Percentiles rank a stretch among this genome's conserved stretches.
These are phyloP conservation scores for Gastrolobium bilobum DNA, from an alignment of 306 rosid genomes.

Conservation along the genomic window DNA sequence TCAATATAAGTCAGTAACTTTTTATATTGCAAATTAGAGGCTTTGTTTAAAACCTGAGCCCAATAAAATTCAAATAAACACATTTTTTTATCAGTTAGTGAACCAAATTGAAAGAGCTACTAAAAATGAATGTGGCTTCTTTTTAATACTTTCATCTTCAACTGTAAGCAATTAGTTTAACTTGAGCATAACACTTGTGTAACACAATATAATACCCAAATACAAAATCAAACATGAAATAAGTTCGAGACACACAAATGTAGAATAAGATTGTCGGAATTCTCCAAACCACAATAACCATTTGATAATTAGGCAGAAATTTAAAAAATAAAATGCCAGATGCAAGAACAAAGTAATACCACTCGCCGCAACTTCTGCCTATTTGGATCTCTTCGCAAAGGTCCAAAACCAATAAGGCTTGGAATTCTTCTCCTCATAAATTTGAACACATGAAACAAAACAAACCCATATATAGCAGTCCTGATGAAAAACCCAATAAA, in stretches of 20 bases:
- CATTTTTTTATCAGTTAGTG: constrained; percentile 10
- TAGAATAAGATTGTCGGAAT: constrained; percentile 14
- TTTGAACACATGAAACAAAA: constrained; percentile 65
- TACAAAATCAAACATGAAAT: constrained; percentile 37
- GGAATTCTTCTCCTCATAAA: constrained; percentile 67
- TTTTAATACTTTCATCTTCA: constrained; percentile 11
- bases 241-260: constrained; percentile 4
- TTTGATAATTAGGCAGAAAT: constrained; percentile 29
- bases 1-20: background rate
- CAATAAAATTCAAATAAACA: constrained; percentile 11
- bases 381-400: constrained; percentile 79
- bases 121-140: constrained; percentile 11
- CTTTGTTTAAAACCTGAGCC: background rate
- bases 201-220: constrained; percentile 16
- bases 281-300: constrained; percentile 24
- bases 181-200: constrained; percentile 21
- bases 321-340: constrained; percentile 12
- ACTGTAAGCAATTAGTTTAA: constrained; percentile 10
- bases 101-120: constrained; percentile 40
- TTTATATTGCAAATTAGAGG: constrained; percentile 22
- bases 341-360: constrained; percentile 67
- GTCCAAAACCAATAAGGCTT: constrained; percentile 79
- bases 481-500: constrained; percentile 68
- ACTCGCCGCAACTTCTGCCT: constrained; percentile 69
- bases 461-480: constrained; percentile 65